A percentile compares a stretch with the other conserved stretches of the same genome.
These are phyloP conservation scores for Diutina mesorugosa DNA, from an alignment of 1,139 yeast species.

Conservation along the genomic window DNA sequence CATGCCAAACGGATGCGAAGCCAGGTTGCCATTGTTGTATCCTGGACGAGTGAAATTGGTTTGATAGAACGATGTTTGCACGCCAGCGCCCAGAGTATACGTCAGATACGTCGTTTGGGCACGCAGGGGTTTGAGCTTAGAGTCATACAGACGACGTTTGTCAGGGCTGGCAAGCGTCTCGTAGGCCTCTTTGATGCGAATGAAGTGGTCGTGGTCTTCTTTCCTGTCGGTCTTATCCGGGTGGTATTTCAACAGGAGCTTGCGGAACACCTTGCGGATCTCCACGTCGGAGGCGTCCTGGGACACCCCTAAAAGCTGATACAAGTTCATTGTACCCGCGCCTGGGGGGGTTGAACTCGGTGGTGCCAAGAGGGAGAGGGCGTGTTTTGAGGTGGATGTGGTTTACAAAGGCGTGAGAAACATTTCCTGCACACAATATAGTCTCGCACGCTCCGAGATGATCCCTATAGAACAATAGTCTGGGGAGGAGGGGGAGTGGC, in stretches of 20 bases:
- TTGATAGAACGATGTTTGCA: background rate
- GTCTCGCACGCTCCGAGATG: background rate
- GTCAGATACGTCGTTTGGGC: no score
- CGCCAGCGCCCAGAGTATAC: no score
- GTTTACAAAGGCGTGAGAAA: background rate
- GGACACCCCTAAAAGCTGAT: constrained; percentile 35
- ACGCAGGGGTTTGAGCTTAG: background rate
- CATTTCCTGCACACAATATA: background rate
- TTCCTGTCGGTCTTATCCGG: constrained; percentile 76
- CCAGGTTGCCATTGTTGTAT: background rate
- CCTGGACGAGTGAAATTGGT: background rate
- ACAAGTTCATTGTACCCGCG: constrained; percentile 12
- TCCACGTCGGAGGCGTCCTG: constrained; percentile 59
- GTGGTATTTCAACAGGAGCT: constrained; percentile 75
- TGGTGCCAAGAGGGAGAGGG: background rate
- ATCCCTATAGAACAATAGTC: no score
- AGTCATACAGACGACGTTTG: background rate
- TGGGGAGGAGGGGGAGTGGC: no score
- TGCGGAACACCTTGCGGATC: constrained; percentile 73
- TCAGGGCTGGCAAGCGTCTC: constrained; percentile 24
- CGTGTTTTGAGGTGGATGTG: background rate
- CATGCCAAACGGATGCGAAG: background rate
- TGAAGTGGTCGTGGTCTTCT: constrained; percentile 32
- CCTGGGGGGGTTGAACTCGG: background rate
- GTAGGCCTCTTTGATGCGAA: constrained; percentile 34